Base-by-base conservation (phyloP, 257 asterid genomes). In the Cruciata laevipes region DNA sequence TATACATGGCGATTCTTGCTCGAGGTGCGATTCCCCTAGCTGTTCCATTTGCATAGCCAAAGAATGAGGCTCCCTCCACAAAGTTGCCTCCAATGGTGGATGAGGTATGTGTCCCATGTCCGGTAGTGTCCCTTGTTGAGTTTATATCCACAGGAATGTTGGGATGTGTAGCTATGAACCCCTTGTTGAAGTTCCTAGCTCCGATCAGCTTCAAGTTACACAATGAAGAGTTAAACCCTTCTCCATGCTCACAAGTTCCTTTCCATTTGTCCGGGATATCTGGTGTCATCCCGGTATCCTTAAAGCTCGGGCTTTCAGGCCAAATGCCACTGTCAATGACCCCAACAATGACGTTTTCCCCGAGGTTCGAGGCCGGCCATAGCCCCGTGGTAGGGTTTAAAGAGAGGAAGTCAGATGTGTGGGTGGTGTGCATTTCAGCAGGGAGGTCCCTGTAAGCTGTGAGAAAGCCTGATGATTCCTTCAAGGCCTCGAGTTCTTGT, bases 341-440 rank as follows among this genome's bases (percentile, higher is more conserved):
- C 6, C 75, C 75, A 18, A 64, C 53, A 27, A 71, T 71, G 13
- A 71, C 52, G 21, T 55, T 69, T 18, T 71, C 57, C 1, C 71
- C 70, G 27, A 23, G 65, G 3, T 38, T 18, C 0, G 75, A 53
- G 30, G 64, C 65, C 12, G 75, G 75, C 75, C 70, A 85, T n/a
- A 79, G 16, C 10, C 88, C 88, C 0, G 85, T 49, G 9, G 3
- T 3, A 7, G 88, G 76, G 12, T 81, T 83, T 11, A 85, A 75
- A 0, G 83, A 78, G 0, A 82, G 84, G 68, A 82, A 80, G 0
- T 85, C 79, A 1, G 47, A 57, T 7, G 86, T 80, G 72, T 81
- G 87, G 6, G 90, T 85, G 17, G 87, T 85, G 73, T 82, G 82
- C 18, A 77, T 27, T 0, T 64, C 74, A 11, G 75, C 81, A 11